Evolutionary conservation across 495 filamentous ascomycete species (phyloP), one percentile per base, ranked within the genome.

Genomic region (Penicillium dipodomyicola): DNA sequence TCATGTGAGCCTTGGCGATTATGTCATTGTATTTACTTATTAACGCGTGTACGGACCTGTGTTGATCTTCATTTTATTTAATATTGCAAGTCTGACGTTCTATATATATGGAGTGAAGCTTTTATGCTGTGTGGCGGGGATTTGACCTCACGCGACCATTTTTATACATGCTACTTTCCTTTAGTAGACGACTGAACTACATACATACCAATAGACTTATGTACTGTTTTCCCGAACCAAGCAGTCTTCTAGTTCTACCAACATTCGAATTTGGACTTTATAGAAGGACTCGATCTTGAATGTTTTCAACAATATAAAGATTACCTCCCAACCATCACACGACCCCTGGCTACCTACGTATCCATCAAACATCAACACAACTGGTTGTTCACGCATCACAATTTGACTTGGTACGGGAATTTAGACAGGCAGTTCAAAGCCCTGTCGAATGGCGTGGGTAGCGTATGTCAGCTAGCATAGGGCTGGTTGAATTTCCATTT

Each of bases 1-100:
- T 54, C 52, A 54, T 54, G 52, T 54, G 52, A 54, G 52, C 17
- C 50, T 52, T 52, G 50, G 50, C 52, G 33, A 54, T 54, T 54
- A 54, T 54, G 43, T 54, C 52, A 54, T 45, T 46, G 14, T 14
- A 7, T 54, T 45, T 46, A 14, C n/a, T 12, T 29, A 4, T 9
- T 10, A 6, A 30, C 30, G 23, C 27, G 27, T 4, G 27, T 8
- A 29, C 10, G 3, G n/a, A n/a, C 14, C 43, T 27, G 22, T 45
- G 27, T 11, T 47, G 44, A 30, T 12, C 43, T 27, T 46, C 43
- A n/a, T 46, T 44, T 22, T 43, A n/a, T 46, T 44, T 22, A 23
- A 43, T 23, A 23, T 20, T 42, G 40, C 2, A 37, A 6, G 33
- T 15, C 14, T 37, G 14, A 37, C 12, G 14, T 37, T 37, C 35